These are phyloP conservation scores for Elaphomyces granulatus DNA, from an alignment of 495 filamentous ascomycete genomes.

Conservation along the genomic window DNA sequence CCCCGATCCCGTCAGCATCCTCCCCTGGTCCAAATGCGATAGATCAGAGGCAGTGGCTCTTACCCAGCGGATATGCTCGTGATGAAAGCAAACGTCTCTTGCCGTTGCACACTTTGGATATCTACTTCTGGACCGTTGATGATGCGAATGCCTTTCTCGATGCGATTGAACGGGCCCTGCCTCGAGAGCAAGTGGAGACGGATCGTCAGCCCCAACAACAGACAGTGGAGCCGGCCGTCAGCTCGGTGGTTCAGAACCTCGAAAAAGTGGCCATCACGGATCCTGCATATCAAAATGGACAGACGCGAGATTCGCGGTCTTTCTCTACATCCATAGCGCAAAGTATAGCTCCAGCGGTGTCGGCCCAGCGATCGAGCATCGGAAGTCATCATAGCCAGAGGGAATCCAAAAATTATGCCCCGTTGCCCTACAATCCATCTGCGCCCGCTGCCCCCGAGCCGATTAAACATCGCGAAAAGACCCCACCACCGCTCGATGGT, in stretches of 20 bases:
- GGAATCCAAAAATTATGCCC: slow-evolving; percentile 39
- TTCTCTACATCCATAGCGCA: slow-evolving; percentile 18
- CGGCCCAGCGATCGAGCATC: slow-evolving; percentile 12
- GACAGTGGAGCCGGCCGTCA: slow-evolving; percentile 40
- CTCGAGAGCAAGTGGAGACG: slow-evolving; percentile 40
- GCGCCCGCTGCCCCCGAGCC: slow-evolving; percentile 75
- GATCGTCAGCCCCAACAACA: slow-evolving; percentile 37
- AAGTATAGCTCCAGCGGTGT: slow-evolving; percentile 24
- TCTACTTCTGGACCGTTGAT: slow-evolving; percentile 76
- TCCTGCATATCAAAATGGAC: slow-evolving; percentile 41
- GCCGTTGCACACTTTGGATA: slow-evolving; percentile 67
- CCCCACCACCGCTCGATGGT: slow-evolving; percentile 65
- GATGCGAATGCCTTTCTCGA: slow-evolving; percentile 66
- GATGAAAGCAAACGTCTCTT: slow-evolving; percentile 59
- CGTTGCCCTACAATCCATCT: slow-evolving; percentile 83
- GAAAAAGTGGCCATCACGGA: slow-evolving; percentile 66
- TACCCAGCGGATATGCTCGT: slow-evolving; percentile 53
- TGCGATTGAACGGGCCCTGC: slow-evolving; percentile 43
- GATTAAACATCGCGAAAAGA: slow-evolving; percentile 76
- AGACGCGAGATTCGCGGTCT: slow-evolving; percentile 33
- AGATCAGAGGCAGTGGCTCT: slow-evolving; percentile 54
- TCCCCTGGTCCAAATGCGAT: slow-evolving; percentile 21
- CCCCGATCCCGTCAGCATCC: slow-evolving; percentile 5
- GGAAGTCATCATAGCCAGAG: slow-evolving; percentile 22
- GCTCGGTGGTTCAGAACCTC: slow-evolving; percentile 69